Conservation (phyloP, 345 rosid genomes). For the Camelina hispida region DNA sequence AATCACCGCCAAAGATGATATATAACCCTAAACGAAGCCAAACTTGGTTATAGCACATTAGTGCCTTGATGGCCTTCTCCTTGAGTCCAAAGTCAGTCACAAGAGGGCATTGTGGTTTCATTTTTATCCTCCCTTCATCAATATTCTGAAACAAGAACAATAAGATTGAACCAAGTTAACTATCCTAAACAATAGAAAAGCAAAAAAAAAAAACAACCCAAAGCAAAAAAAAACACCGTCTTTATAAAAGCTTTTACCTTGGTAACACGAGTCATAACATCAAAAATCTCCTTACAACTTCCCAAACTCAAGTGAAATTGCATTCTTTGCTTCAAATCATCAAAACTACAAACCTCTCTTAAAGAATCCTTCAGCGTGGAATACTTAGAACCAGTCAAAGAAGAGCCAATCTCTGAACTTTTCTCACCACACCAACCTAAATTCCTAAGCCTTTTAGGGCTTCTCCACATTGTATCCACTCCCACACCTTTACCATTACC, state of each 20-base stretch:
- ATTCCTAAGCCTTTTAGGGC: slow-evolving; percentile 68
- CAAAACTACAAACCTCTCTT: slow-evolving; percentile 83
- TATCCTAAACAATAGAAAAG: too few species aligned
- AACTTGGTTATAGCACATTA: slow-evolving; percentile 73
- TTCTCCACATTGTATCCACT: slow-evolving; percentile 58
- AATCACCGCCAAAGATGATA: slow-evolving; percentile 81
- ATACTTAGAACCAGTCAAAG: slow-evolving; percentile 51
- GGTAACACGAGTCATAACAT: slow-evolving; percentile 63
- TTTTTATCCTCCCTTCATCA: slow-evolving; percentile 87
- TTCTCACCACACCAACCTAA: slow-evolving; percentile 55
- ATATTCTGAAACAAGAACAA: slow-evolving; percentile 61
- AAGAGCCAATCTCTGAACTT: slow-evolving; percentile 30
- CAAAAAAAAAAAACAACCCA: background rate
- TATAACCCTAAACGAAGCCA: slow-evolving; percentile 89
- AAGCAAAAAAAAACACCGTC: slow-evolving; percentile 14
- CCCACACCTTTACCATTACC: slow-evolving; percentile 41
- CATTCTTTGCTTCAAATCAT: slow-evolving; percentile 84
- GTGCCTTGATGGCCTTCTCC: slow-evolving; percentile 65
- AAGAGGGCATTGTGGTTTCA: slow-evolving; percentile 86
- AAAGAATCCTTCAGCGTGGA: slow-evolving; percentile 56
- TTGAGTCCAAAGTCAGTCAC: slow-evolving; percentile 91
- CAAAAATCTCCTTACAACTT: slow-evolving; percentile 71
- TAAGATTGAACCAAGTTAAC: slow-evolving; percentile 7
- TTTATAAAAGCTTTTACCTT: slow-evolving; percentile 55
- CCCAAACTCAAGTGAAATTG: slow-evolving; percentile 61